Evolutionary conservation across 768 basidiomycete genomes (phyloP), one percentile per base, ranked within the genome.

Genomic region (Psilocybe tampanensis): DNA sequence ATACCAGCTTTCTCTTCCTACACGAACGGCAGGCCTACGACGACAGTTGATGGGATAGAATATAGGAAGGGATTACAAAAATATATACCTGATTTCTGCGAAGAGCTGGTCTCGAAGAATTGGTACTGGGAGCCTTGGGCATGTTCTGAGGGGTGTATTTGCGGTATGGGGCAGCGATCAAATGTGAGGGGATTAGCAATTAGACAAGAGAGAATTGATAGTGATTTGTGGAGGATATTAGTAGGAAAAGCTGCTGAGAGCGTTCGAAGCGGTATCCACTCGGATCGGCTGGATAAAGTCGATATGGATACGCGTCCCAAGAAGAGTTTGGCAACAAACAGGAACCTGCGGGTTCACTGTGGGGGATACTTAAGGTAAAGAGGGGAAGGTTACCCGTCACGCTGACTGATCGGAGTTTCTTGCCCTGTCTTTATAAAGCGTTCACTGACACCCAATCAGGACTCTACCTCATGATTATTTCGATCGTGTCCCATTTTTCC

Each of bases 1-100:
- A 57, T 73, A 92, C 92, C 64, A 94, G 82, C 72, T 94, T 94
- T 70, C 90, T 79, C 71, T 86, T 92, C 60, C 92, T 86, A 74
- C 92, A 94, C 44, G 90, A 84, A 24, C 86, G 82, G 72, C 90
- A 92, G 47, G 90, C 90, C 89, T 91, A 59, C 8, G 29, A 6
- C 19, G 32, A 18, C 15, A 42, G 32, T 7, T 19, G 54, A 50
- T 64, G 18, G 44, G 29, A 19, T 53, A 52, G 34, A 43, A 19
- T 47, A 32, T 11, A 44, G 51, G n/a, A 23, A 47, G 42, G 15
- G 19, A 18, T 34, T 43, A 59, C 32, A 23, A 41, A 55, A 48
- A 18, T 8, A 56, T 68, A 60, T 60, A 86, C 90, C 81, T 92
- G 90, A 67, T 92, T 92, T 71, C 90, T 80, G 45, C 90, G 86